Evolutionary conservation across 805 yeast genomes (phyloP).

Genomic region (Yarrowia yakushimensis): DNA sequence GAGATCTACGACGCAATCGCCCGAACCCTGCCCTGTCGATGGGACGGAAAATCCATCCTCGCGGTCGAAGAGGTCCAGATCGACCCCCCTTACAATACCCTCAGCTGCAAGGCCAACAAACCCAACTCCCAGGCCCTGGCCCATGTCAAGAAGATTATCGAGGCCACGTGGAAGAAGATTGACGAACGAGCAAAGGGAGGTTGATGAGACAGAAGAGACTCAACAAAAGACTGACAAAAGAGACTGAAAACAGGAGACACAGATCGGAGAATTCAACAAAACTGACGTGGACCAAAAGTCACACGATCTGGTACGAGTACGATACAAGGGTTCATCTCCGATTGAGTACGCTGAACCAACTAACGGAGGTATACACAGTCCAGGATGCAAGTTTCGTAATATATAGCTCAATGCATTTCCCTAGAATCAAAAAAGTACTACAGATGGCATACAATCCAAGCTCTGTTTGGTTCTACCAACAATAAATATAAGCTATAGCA

Average conservation of each 20-base stretch:
- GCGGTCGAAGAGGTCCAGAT: conserved; percentile 48
- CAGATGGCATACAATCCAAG: no score
- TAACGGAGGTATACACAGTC: no score
- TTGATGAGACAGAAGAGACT: conserved; percentile 28
- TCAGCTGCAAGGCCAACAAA: conserved; percentile 35
- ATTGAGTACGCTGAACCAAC: no score
- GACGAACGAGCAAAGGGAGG: conserved; percentile 53
- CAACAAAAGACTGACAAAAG: no score
- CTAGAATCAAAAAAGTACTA: no score
- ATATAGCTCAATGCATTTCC: no score
- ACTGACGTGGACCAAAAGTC: no score
- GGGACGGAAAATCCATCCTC: conserved; percentile 46
- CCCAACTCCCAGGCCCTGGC: conserved; percentile 39
- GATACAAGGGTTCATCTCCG: no score
- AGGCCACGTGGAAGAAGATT: conserved; percentile 47
- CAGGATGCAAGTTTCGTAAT: no score
- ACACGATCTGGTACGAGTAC: no score
- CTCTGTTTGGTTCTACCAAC: not conserved
- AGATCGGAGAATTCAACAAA: no score
- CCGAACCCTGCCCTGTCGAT: conserved; percentile 46
- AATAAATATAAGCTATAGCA: conserved; percentile 5
- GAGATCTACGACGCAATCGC: conserved; percentile 44
- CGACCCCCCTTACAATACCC: conserved; percentile 44
- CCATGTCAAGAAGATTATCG: conserved; percentile 49
- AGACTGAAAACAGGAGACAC: no score